These are phyloP conservation scores for Sarcomyxa edulis DNA, from an alignment of 768 basidiomycete species.

Conservation along the genomic window DNA sequence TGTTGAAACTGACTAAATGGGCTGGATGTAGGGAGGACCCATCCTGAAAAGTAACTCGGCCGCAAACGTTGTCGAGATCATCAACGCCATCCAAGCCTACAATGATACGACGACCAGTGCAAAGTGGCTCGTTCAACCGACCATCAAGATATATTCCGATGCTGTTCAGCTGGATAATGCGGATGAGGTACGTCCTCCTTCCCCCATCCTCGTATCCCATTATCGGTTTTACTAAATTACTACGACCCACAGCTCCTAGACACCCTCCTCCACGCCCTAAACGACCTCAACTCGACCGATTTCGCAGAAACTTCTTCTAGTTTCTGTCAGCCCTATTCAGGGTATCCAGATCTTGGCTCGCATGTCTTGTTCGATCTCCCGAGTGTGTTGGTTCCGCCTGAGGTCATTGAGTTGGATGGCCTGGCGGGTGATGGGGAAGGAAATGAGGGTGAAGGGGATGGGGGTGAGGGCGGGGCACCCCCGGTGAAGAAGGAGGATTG, in stretches of 20 bases:
- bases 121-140: conserved; percentile 65
- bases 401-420: conserved; percentile 76
- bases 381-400: conserved; percentile 80
- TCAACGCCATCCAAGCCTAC: conserved; percentile 67
- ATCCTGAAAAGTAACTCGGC: conserved; percentile 57
- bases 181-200: conserved; percentile 49
- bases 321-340: conserved; percentile 62
- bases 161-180: conserved; percentile 39
- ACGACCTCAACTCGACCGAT: conserved; percentile 52
- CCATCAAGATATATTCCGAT: conserved; percentile 45
- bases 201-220: neutral
- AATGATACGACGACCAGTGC: conserved; percentile 52
- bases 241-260: conserved; percentile 76
- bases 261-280: conserved; percentile 57
- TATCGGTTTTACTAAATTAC: neutral
- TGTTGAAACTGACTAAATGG: too few species aligned
- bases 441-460: too few species aligned
- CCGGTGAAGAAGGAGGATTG: conserved; percentile 79
- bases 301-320: conserved; percentile 52
- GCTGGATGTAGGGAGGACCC: conserved; percentile 56
- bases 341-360: conserved; percentile 37
- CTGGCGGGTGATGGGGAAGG: conserved; percentile 65
- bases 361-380: conserved; percentile 62
- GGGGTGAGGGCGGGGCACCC: too few species aligned
- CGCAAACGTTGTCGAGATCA: conserved; percentile 59